phyloP scores from a whole-genome alignment of 345 rosid genomes.

The Boechera divaricarpa region DNA sequence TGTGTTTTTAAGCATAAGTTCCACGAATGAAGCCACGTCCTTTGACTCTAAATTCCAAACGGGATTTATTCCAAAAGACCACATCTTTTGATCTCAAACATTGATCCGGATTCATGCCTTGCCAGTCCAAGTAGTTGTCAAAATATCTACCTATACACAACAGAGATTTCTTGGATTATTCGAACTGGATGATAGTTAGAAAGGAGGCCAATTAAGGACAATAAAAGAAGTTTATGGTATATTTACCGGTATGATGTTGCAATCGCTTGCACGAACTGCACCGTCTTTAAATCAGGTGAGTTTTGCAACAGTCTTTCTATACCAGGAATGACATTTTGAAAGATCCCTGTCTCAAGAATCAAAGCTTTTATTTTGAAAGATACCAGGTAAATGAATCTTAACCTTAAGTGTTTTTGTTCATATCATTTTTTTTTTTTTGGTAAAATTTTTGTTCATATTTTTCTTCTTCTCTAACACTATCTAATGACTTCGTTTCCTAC shows the following conservation, averaged over 20 bases:
- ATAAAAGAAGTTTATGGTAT: neutral
- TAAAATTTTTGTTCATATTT: too few species aligned
- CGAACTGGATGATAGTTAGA: neutral
- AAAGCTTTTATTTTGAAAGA: too few species aligned
- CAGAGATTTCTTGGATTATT: neutral
- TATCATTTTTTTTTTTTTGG: too few species aligned
- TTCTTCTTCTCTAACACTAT: too few species aligned
- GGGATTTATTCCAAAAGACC: neutral
- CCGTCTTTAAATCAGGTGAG: too few species aligned
- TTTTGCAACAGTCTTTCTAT: too few species aligned
- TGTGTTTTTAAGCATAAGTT: neutral
- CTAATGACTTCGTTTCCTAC: too few species aligned
- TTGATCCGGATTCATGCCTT: neutral
- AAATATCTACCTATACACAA: neutral
- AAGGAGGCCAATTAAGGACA: neutral
- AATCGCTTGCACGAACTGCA: too few species aligned
- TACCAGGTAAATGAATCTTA: too few species aligned
- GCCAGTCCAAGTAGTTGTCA: neutral
- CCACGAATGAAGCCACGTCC: neutral
- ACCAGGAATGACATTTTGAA: too few species aligned
- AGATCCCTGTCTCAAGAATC: too few species aligned
- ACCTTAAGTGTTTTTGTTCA: too few species aligned
- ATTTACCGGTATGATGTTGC: neutral
- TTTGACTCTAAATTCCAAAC: neutral
- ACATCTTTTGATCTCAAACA: neutral